Evolutionary conservation across 345 rosid genomes (phyloP), one percentile per base, ranked within the genome.

Genomic region (Microthlaspi erraticum): DNA sequence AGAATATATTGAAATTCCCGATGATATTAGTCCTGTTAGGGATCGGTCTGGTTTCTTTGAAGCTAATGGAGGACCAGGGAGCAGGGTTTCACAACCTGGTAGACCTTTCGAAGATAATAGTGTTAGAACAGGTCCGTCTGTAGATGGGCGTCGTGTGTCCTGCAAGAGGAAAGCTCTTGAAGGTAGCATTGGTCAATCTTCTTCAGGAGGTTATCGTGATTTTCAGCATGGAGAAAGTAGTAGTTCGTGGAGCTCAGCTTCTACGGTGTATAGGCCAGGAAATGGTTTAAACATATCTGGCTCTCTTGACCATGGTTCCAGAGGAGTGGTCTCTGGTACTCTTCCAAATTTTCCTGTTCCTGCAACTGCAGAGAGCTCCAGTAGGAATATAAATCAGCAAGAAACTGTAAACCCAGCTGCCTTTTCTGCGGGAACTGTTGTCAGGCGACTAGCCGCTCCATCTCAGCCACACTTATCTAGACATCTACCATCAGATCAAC

Each of bases 161-260:
- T 79, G 88, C 73, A 93, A 93, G 79, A 85, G 98, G 79, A 93
- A 93, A 81, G 77, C 88, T 17, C 69, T 85, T 17, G 98, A 85
- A 73, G 85, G 83, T 45, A 80, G 83, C 66, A 68, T 83, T 33
- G 92, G 88, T 36, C 88, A 85, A 61, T 83, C 96, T 51, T 91
- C 97, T 54, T 38, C 64, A 8, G 92, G 84, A 64, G 82, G 83
- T 70, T 82, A 83, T 70, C 78, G 79, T 68, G 83, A 83, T 74
- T 76, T 78, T 62, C 89, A 83, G 34, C 71, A 44, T 37, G 75
- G 85, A 54, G 98, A 86, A 72, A 76, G 81, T 76, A 81, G 81
- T 76, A 81, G 79, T 79, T 76, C 83, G 6, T 82, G 86, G 83
- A 73, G 80, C 19, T 74, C 81, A 55, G 70, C 77, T 62, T 78